Conservation (phyloP, 257 asterid genomes). For the Solanum boliviense region DNA sequence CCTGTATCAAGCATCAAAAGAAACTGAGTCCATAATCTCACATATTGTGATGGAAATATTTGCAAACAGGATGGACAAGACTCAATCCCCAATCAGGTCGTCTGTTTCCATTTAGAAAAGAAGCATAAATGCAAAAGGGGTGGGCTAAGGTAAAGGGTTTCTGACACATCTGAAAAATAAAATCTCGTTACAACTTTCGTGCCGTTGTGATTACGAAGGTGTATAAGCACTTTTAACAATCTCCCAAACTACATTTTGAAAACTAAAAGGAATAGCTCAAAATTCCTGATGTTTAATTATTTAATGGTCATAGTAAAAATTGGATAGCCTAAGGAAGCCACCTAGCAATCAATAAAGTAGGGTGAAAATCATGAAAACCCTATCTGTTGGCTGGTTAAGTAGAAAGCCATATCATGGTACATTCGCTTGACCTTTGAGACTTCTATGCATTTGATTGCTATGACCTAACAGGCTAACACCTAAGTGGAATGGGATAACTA, state of each 20-base stretch:
- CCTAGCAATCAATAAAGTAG: background rate
- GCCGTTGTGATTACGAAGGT: background rate
- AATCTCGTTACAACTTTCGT: background rate
- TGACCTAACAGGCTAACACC: background rate
- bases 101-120: background rate
- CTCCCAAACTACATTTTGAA: background rate
- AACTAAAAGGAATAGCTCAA: background rate
- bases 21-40: background rate
- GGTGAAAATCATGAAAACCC: background rate
- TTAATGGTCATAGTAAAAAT: background rate
- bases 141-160: background rate
- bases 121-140: background rate
- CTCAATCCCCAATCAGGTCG: background rate
- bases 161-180: background rate
- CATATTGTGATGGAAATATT: background rate
- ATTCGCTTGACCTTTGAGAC: background rate
- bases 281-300: background rate
- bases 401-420: background rate
- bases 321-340: background rate
- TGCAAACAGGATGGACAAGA: background rate
- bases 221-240: background rate
- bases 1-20: constrained; percentile 46
- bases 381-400: background rate
- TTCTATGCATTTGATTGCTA: background rate
- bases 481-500: background rate